Evolutionary conservation across 1,284 basidiomycete genomes (phyloP), one percentile per base, ranked within the genome.

Genomic region (Apiotrichum domesticum): DNA sequence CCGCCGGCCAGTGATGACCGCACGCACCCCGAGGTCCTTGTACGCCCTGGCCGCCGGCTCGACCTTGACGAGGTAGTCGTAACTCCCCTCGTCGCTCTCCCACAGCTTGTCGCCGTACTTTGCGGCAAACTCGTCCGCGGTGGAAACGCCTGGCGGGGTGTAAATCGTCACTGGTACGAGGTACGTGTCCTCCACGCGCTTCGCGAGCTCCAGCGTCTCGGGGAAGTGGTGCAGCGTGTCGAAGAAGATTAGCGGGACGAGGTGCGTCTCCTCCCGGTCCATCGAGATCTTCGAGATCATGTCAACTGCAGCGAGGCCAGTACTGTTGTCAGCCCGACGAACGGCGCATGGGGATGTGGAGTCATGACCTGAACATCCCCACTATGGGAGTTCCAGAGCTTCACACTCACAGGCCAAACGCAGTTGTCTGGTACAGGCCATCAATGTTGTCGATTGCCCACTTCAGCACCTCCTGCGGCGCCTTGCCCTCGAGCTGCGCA

Each of bases 221-320:
- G 83, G 80, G 77, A 98, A 98, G 79, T 98, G 96, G 76, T 98
- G 94, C 9, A 98, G 82, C 0, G 95, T 98, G 79, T 98, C 95
- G 72, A 96, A 78, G 79, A 97, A 96, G 77, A 96, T 92, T 37
- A 80, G 64, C 2, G 79, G 78, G 13, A 80, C 78, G 40, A 77
- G 69, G 65, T 80, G 78, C 10, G 72, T 73, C 48, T 73, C 70
- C 43, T 74, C 70, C 29, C 75, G 59, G 11, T 71, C 70, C 29
- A 72, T 61, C 4, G 76, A 78, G 61, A 94, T 80, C 74, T 89
- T 89, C 45, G 87, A 87, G 53, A 96, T 83, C 90, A 97, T 95
- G 75, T 94, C 90, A 55, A 90, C 84, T 10, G 90, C 87, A 53
- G 90, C 90, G 41, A 93, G 84, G 9, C 93, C 93, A 0, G 92